Base-by-base conservation (phyloP, 2,329 filamentous ascomycete genomes). In the Anisogramma anomala region DNA sequence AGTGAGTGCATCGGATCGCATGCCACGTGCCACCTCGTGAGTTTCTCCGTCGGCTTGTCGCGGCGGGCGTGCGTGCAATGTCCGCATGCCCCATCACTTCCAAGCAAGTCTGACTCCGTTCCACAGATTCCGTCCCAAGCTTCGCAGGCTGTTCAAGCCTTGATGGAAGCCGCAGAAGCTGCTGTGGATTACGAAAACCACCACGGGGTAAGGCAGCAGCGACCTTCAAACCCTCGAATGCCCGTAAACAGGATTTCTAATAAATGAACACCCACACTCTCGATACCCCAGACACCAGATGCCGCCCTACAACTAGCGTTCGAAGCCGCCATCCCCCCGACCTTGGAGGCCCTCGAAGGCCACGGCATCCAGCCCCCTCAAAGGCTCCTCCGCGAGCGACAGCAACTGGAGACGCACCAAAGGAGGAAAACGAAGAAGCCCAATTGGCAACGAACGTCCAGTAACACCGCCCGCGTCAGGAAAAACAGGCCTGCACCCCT, bases 251-350 rank as follows among this genome's bases (percentile, higher is more conserved):
- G 22, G 22, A n/a, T n/a, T n/a, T n/a, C n/a, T 19, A 26, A 7
- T 0, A 14, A 10, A 25, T 11, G 9, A 5, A 6, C 25, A 28
- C 14, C 17, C 15, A 18, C 27, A 28, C 7, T 32, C 34, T 14
- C 4, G 7, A 19, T n/a, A 6, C 4, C 22, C 6, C 20, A 42
- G 40, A 33, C 8, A 13, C 40, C 36, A 6, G 26, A 36, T 9
- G 14, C 36, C 15, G 34, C 40, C 20, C 13, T 42, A 6, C 34
- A 33, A 2, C 34, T 28, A 26, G 34, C 28, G 6, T 38, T 37
- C 20, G 34, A 42, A 25, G 27, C 40, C n/a, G 28, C 40, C 17
- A 32, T 42, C 2, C 34, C 15, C 19, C 40, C 40, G 19, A 34
- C 34, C 15, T 28, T 37, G 30, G 15, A 33, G 13, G 33, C 40